These are phyloP conservation scores for Cruciata laevipes DNA, from an alignment of 257 asterid species.

Conservation along the genomic window DNA sequence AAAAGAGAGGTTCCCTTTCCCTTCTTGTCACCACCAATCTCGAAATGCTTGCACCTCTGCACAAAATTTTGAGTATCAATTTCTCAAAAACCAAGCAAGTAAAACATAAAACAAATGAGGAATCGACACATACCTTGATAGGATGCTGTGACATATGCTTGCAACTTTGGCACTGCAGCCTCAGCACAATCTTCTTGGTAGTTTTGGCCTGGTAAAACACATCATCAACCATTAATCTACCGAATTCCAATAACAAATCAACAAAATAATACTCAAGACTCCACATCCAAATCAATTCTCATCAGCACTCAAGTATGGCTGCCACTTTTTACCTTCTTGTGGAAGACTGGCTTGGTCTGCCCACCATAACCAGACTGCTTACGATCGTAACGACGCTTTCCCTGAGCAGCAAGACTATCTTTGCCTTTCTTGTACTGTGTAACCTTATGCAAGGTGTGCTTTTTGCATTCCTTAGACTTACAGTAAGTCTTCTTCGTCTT, in stretches of 20 bases:
- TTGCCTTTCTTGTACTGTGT: conserved; percentile 69
- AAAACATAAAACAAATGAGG: no score
- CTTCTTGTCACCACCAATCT: conserved; percentile 27
- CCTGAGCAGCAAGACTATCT: conserved; percentile 2
- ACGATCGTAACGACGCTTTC: background rate
- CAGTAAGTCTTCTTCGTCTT: conserved; percentile 70
- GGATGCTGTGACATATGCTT: conserved; percentile 44
- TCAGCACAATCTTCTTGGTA: conserved; percentile 62
- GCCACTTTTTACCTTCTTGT: conserved; percentile 33
- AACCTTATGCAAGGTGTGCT: conserved; percentile 78
- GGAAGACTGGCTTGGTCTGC: conserved; percentile 79
- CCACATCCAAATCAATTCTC: no score
- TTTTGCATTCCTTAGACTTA: conserved; percentile 72
- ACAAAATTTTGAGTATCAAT: no score
- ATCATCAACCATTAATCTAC: no score
- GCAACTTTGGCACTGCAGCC: conserved; percentile 52
- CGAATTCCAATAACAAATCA: no score
- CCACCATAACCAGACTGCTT: background rate
- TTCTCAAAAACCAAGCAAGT: no score
- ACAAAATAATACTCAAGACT: no score
- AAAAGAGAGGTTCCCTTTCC: conserved; percentile 23
- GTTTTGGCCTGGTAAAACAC: conserved; percentile 48
- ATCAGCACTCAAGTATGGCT: no score
- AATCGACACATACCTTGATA: conserved; percentile 21
- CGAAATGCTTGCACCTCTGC: conserved; percentile 25